Percentiles rank a stretch among this genome's conserved stretches.
These are phyloP conservation scores for Hygrocybe coccinea DNA, from an alignment of 768 basidiomycete species.

Conservation along the genomic window DNA sequence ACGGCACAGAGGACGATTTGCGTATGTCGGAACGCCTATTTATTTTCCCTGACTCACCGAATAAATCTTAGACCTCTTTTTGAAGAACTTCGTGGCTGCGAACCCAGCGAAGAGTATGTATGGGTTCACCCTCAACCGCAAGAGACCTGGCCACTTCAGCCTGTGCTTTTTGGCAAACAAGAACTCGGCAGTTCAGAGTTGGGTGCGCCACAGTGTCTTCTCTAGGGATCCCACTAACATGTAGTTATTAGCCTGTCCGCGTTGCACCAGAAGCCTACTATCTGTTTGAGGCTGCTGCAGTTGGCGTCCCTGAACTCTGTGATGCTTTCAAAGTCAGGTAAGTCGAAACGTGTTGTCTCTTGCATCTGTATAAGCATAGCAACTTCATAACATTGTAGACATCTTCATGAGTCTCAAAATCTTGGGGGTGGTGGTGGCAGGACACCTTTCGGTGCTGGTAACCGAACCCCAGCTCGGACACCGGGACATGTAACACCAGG, in stretches of 20 bases:
- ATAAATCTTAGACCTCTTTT: slow-evolving; percentile 60
- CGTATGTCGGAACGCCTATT: slow-evolving; percentile 51
- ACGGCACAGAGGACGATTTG: slow-evolving; percentile 80
- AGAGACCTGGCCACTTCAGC: slow-evolving; percentile 88
- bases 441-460: slow-evolving; percentile 73
- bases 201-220: slow-evolving; percentile 53
- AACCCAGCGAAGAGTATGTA: slow-evolving; percentile 95
- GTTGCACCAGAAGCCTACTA: slow-evolving; percentile 86
- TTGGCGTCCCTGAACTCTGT: slow-evolving; percentile 88
- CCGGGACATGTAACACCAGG: slow-evolving; percentile 78
- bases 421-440: slow-evolving; percentile 57
- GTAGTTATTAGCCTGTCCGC: slow-evolving; percentile 61
- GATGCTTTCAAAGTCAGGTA: slow-evolving; percentile 94
- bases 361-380: background rate
- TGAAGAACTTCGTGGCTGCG: slow-evolving; percentile 87
- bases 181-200: slow-evolving; percentile 82
- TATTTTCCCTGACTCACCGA: slow-evolving; percentile 1
- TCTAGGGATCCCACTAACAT: slow-evolving; percentile 6
- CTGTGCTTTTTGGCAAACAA: slow-evolving; percentile 92
- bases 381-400: slow-evolving; percentile 37
- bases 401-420: slow-evolving; percentile 74
- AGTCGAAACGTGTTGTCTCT: slow-evolving; percentile 14
- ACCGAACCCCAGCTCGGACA: slow-evolving; percentile 72
- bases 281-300: slow-evolving; percentile 84
- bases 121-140: slow-evolving; percentile 87